Base-by-base conservation (phyloP, 2,329 filamentous ascomycete genomes). In the Mycocentrospora acerina region DNA sequence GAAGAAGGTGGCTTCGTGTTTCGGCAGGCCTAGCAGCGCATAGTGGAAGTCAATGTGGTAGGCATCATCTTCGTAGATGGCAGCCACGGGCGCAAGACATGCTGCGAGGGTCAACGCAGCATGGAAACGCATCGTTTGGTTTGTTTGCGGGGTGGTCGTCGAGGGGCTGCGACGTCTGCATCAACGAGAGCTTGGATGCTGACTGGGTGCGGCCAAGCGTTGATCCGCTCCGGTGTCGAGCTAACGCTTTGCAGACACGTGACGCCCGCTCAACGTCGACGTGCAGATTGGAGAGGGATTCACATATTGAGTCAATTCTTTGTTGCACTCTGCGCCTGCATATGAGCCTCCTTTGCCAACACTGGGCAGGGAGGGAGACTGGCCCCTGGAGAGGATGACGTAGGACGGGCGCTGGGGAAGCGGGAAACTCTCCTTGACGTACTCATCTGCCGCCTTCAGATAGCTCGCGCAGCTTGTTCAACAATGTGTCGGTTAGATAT, bases 41-140 rank as follows among this genome's bases (percentile, higher is more conserved):
- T 95, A 83, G 71, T 97, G 91, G 73, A 90, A 97, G 71, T 98
- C 93, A 66, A 94, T 81, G 57, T 88, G 80, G 72, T 84, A 90
- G 53, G 94, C 90, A 69, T 98, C 91, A 64, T 98, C 93, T 54
- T 80, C 77, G 72, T 90, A 95, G 44, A 97, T 82, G 51, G 90
- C 88, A 60, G 70, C 64, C 35, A 80, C 72, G 62, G 75, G 60
- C 55, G 74, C 72, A 57, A 82, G 66, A 41, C 64, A 63, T 46
- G 65, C 64, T 57, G 60, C 58, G 45, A 66, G 51, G 51, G 53
- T 47, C 32, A 67, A 44, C 24, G 57, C 56, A 56, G 55, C 64
- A 64, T 62, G 42, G 37, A 66, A 37, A 55, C 62, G 65, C 65
- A 68, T 69, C 39, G 59, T 68, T 37, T 19, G 35, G 46, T 50